A percentile compares a stretch with the other conserved stretches of the same genome.
Evolutionary conservation across 176 grass and related monocot genomes (phyloP).

Genomic region (Carex parvula): DNA sequence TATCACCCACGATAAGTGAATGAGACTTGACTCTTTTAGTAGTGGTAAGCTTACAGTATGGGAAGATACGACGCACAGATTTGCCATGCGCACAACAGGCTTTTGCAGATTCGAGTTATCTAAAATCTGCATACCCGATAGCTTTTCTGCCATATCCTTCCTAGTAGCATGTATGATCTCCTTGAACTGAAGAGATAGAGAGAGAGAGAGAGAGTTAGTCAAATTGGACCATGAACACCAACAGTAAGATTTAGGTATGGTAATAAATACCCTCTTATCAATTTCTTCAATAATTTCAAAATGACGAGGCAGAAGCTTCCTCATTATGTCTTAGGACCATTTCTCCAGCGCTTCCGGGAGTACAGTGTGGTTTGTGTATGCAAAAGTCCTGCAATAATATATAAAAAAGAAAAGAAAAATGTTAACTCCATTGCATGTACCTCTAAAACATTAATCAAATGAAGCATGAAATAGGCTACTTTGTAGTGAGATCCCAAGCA

Average conservation of each 20-base stretch:
- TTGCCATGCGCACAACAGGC: slow-evolving; percentile 55
- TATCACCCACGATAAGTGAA: slow-evolving; percentile 15
- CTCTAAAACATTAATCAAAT: slow-evolving; percentile 7
- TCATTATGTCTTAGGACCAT: slow-evolving; percentile 51
- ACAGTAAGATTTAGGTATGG: neutral
- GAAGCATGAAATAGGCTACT: slow-evolving; percentile 22
- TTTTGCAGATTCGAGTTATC: slow-evolving; percentile 75
- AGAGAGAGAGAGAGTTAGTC: slow-evolving; percentile 29
- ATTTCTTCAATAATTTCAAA: slow-evolving; percentile 63
- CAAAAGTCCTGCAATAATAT: slow-evolving; percentile 39
- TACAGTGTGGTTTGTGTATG: slow-evolving; percentile 60
- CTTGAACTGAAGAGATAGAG: slow-evolving; percentile 66
- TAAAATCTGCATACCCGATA: slow-evolving; percentile 39
- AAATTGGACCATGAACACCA: slow-evolving; percentile 15
- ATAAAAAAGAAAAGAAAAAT: neutral
- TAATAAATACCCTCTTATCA: slow-evolving; percentile 41
- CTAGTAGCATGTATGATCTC: slow-evolving; percentile 55
- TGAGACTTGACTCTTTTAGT: slow-evolving; percentile 22
- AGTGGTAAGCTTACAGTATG: slow-evolving; percentile 35
- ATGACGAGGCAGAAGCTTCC: slow-evolving; percentile 50
- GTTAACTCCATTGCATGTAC: neutral
- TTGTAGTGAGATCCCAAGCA: slow-evolving; percentile 48
- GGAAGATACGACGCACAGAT: slow-evolving; percentile 49
- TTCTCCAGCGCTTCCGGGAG: slow-evolving; percentile 52
- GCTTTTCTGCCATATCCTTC: slow-evolving; percentile 70